Evolutionary conservation across 768 basidiomycete genomes (phyloP).

Genomic region (Vishniacozyma victoriae): DNA sequence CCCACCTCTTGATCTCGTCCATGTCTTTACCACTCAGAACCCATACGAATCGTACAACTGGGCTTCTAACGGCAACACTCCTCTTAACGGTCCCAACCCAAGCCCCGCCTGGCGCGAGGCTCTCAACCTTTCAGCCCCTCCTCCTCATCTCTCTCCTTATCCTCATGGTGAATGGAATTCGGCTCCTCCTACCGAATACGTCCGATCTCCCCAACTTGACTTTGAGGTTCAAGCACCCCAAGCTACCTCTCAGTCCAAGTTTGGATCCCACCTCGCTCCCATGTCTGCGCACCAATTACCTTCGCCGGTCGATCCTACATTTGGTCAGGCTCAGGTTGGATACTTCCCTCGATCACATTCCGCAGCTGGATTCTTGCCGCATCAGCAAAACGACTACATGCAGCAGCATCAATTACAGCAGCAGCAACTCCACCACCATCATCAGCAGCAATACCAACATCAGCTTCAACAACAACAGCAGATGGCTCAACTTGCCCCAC

Average conservation of each 20-base stretch:
- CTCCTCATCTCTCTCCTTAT: constrained; percentile 19
- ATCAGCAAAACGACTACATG: constrained; percentile 26
- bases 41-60: constrained; percentile 15
- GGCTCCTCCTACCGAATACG: constrained; percentile 20
- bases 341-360: constrained; percentile 18
- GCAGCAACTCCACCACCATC: constrained; percentile 21
- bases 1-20: constrained; percentile 19
- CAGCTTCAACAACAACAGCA: constrained; percentile 11
- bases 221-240: constrained; percentile 10
- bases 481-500: too few relatives aligned
- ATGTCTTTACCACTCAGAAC: constrained; percentile 16
- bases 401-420: constrained; percentile 36
- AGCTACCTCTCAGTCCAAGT: constrained; percentile 3
- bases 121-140: too few relatives aligned
- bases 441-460: too few relatives aligned
- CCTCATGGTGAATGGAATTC: constrained; percentile 7
- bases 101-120: constrained; percentile 11
- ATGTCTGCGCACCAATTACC: constrained; percentile 15
- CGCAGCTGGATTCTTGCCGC: constrained; percentile 2
- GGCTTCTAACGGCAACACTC: constrained; percentile 3
- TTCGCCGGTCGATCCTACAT: constrained; percentile 18
- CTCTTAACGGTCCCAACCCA: constrained; percentile 5
- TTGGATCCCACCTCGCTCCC: constrained; percentile 26
- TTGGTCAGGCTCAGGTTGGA: constrained; percentile 8
- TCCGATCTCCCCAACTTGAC: constrained; percentile 27